Evolutionary conservation across 352 stramenopile species (phyloP).

Genomic region (Globisporangium acanthophoron): DNA sequence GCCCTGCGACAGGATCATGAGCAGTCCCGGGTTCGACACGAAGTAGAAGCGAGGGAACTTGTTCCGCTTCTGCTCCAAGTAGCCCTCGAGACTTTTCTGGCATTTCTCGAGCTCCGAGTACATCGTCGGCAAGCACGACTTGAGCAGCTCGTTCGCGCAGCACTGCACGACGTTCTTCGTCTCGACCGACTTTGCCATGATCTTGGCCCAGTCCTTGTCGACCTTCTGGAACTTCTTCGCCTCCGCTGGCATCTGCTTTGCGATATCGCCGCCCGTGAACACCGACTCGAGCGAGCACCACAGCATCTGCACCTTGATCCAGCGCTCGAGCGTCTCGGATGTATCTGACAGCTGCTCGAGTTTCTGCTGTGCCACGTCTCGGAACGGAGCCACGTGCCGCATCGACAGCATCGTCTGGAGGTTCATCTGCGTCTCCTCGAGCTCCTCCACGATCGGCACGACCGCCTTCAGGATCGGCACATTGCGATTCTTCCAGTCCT

Average conservation of each 20-base stretch:
- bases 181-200: conserved; percentile 93
- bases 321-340: conserved; percentile 96
- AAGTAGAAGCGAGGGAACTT: conserved; percentile 99
- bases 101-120: conserved; percentile 98
- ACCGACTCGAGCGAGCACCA: conserved; percentile 98
- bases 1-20: conserved; percentile 97
- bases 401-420: conserved; percentile 98
- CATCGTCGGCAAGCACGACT: conserved; percentile 95
- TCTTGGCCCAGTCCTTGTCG: conserved; percentile 98
- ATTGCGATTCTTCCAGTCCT: conserved; percentile 91
- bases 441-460: conserved; percentile 94
- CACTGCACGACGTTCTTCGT: conserved; percentile 92
- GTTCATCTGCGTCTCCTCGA: conserved; percentile 98
- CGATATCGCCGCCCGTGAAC: conserved; percentile 98
- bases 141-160: conserved; percentile 96
- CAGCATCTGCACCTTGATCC: conserved; percentile 98
- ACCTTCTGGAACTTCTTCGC: conserved; percentile 98
- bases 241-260: conserved; percentile 98
- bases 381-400: conserved; percentile 95
- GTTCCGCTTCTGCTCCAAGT: conserved; percentile 98
- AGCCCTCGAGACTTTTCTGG: conserved; percentile 97
- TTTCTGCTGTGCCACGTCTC: conserved; percentile 93
- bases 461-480: conserved; percentile 96
- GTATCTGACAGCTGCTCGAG: conserved; percentile 94
- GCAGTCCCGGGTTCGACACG: conserved; percentile 95